Base-by-base conservation (phyloP, 2,329 filamentous ascomycete genomes). In the Stemphylium lycopersici region DNA sequence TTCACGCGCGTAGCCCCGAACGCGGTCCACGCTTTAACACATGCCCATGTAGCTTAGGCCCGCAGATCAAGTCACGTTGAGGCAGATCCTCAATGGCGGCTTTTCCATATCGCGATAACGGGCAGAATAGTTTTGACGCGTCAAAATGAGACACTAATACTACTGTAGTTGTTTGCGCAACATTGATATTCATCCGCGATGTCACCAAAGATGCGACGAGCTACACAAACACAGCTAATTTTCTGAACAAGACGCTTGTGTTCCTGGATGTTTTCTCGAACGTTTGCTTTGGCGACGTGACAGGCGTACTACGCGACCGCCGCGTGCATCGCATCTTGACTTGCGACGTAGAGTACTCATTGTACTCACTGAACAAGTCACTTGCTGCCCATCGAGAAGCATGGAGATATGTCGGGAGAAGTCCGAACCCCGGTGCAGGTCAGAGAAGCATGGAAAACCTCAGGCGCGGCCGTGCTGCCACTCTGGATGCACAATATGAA, bases 171-270 rank as follows among this genome's bases (percentile, higher is more conserved):
- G 44, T 63, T 20, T 57, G 59, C 40, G 48, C 49, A 36, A 63
- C 60, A 6, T 42, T 61, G 16, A 38, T 59, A 34, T 63, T 61
- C 36, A 61, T 63, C n/a, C 60, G 59, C 31, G 53, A 61, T 16
- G 56, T 58, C 3, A 49, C 48, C 1, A 51, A 59, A 38, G 41
- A 50, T 26, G 48, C 45, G 13, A 24, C 33, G 24, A 29, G 38
- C 22, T 43, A 41, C 12, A 36, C 29, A 15, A 38, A 46, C 31
- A 55, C 34, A 13, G 41, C 52, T 5, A 47, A 42, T 20, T 45
- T 36, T 11, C 32, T 63, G 10, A 43, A 52, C 6, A 31, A 48
- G 26, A 45, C 42, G 8, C 58, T 61, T 12, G 22, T 53, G 20
- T 63, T 63, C 7, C 26, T 63, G 6, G 60, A 63, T 6, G 47